phyloP scores from a whole-genome alignment of 164 flowering plant species.

The Berberis thunbergii region DNA sequence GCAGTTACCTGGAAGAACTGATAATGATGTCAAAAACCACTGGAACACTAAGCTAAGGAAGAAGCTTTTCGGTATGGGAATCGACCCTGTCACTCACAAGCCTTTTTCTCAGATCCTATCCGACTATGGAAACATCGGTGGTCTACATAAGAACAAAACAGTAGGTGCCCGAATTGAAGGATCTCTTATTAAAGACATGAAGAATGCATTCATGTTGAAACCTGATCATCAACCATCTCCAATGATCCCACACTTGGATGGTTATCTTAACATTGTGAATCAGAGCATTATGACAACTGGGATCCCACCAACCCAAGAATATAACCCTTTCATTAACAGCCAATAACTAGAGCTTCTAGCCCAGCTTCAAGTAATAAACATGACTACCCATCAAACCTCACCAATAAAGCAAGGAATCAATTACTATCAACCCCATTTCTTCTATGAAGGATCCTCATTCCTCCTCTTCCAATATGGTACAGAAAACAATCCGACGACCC shows the following conservation, averaged over 20 bases:
- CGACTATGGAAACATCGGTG: constrained; percentile 65
- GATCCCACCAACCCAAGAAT: constrained; percentile 8
- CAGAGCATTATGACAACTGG: constrained; percentile 3
- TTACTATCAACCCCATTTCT: constrained; percentile 2
- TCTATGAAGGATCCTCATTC: constrained; percentile 18
- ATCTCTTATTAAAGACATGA: constrained; percentile 41
- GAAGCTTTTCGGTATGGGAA: constrained; percentile 75
- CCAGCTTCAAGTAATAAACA: constrained; percentile 58
- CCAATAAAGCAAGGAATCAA: constrained; percentile 5
- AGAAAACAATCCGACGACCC: constrained; percentile 14
- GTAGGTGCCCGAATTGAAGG: constrained; percentile 20
- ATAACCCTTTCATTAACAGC: constrained; percentile 7
- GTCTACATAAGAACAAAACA: constrained; percentile 20
- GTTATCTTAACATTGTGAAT: constrained; percentile 4
- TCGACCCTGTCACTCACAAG: constrained; percentile 80
- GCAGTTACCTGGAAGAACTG: constrained; percentile 84
- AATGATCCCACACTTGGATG: not conserved
- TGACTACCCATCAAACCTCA: constrained; percentile 34
- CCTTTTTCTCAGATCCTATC: constrained; percentile 76
- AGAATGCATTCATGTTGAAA: constrained; percentile 27
- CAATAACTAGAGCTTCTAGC: constrained; percentile 44
- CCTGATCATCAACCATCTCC: constrained; percentile 11
- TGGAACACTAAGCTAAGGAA: constrained; percentile 81
- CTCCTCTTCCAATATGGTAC: constrained; percentile 23
- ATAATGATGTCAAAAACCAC: constrained; percentile 75